These are phyloP conservation scores for Cymbopogon flexuosus DNA, from an alignment of 202 grass and related monocot species.

Conservation along the genomic window DNA sequence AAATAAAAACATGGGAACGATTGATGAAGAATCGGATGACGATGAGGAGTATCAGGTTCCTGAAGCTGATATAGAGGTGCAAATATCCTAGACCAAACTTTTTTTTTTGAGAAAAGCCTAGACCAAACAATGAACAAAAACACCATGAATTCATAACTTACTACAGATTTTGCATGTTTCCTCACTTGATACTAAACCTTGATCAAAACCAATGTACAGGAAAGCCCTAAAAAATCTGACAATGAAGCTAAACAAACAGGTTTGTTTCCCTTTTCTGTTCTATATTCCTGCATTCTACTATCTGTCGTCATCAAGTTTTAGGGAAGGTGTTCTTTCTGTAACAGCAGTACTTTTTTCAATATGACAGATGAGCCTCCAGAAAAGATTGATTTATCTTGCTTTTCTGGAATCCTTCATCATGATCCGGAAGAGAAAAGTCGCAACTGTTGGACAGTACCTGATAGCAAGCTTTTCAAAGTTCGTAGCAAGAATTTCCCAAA, in stretches of 20 bases:
- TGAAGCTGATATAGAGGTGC: constrained; percentile 61
- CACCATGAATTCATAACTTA: neutral
- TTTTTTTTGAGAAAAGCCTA: neutral
- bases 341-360: constrained; percentile 6
- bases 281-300: constrained; percentile 10
- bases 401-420: constrained; percentile 59
- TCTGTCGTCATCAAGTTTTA: constrained; percentile 7
- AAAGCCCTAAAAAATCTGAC: constrained; percentile 36
- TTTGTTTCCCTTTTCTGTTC: constrained; percentile 23
- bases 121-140: neutral
- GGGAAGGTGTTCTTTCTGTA: neutral
- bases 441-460: constrained; percentile 83
- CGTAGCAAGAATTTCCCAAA: constrained; percentile 73
- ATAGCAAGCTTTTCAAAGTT: constrained; percentile 85
- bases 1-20: constrained; percentile 41
- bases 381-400: constrained; percentile 68
- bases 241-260: constrained; percentile 53
- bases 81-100: neutral
- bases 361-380: constrained; percentile 51
- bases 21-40: constrained; percentile 87
- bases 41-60: constrained; percentile 85
- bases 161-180: neutral
- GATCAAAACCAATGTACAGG: constrained; percentile 47
- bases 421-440: constrained; percentile 65
- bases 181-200: constrained; percentile 16